Evolutionary conservation across 1,139 yeast species (phyloP), one percentile per base, ranked within the genome.

Genomic region (Candida sp.): DNA sequence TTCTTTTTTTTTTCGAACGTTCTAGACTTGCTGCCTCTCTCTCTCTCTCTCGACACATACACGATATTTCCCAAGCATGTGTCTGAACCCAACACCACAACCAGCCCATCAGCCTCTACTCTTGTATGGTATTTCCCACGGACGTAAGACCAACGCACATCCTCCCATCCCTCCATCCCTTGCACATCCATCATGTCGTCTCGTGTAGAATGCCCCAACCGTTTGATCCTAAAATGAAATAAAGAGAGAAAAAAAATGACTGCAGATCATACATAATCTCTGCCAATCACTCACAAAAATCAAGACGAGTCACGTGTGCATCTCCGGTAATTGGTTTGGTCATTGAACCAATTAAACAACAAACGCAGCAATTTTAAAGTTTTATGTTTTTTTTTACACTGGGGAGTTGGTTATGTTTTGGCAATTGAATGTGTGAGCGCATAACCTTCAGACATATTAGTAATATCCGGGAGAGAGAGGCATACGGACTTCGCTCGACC

Each of bases 191-290:
- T 17, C 17, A 17, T 17, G 17, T 17, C 17, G 17, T 17, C 17
- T 17, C 17, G 17, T 17, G 17, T 17, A 17, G 17, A 17, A 2
- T 17, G 17, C 17, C 17, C 17, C 17, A 17, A 11, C 42, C 22
- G 42, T 38, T 38, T 38, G 23, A 38, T 38, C 42, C 42, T 38
- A 26, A 38, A 38, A 38, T 38, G 42, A 38, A 7, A 5, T 23
- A 5, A 7, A 11, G 27, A 38, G 26, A 22, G n/a, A n/a, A n/a
- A 37, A 38, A 38, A 38, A 38, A 38, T 4, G 42, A 38, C 42
- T 38, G 42, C 42, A 38, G 42, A 38, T 38, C 42, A 26, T n/a
- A 5, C 26, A 12, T 2, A 12, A 34, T 17, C 17, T 17, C 17
- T 17, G 17, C 17, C 17, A 17, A 17, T 17, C 17, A 17, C 17